These are phyloP conservation scores for Myochromella boudieri DNA, from an alignment of 768 basidiomycete species.

Conservation along the genomic window DNA sequence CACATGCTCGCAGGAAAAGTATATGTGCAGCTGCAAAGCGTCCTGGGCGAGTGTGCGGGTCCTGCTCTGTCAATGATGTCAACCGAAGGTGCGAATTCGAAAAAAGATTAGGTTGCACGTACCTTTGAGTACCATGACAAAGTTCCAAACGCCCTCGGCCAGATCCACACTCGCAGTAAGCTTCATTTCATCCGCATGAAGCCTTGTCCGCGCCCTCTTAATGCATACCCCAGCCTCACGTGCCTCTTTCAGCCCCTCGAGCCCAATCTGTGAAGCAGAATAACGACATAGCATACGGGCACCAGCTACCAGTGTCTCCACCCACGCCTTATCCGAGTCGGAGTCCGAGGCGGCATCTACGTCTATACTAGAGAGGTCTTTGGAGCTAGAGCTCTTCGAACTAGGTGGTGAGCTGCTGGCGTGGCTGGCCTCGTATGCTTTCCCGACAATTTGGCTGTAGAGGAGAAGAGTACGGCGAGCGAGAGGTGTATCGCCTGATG, in stretches of 20 bases:
- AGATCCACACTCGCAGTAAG: slow-evolving; percentile 60
- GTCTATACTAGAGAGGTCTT: slow-evolving; percentile 17
- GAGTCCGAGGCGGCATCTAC: slow-evolving; percentile 64
- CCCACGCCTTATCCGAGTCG: slow-evolving; percentile 46
- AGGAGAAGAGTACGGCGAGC: slow-evolving; percentile 76
- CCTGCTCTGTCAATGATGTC: slow-evolving; percentile 48
- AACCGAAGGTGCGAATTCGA: neutral
- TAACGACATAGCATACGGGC: slow-evolving; percentile 71
- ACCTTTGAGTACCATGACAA: slow-evolving; percentile 73
- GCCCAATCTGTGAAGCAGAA: slow-evolving; percentile 28
- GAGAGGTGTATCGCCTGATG: slow-evolving; percentile 56
- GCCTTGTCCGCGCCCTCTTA: slow-evolving; percentile 56
- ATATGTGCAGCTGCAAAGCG: slow-evolving; percentile 59
- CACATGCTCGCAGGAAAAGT: slow-evolving; percentile 45
- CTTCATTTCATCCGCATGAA: slow-evolving; percentile 44
- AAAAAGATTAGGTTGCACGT: slow-evolving; percentile 14
- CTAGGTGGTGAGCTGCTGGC: neutral
- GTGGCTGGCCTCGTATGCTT: slow-evolving; percentile 65
- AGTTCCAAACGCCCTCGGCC: slow-evolving; percentile 74
- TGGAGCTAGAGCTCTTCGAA: slow-evolving; percentile 6
- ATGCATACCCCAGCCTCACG: slow-evolving; percentile 62
- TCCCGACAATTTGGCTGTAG: slow-evolving; percentile 83
- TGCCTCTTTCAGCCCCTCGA: slow-evolving; percentile 55
- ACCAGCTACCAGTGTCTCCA: slow-evolving; percentile 76
- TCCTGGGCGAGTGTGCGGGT: slow-evolving; percentile 56